Evolutionary conservation across 345 rosid species (phyloP), one percentile per base, ranked within the genome.

Genomic region (Eutrema heterophyllum): DNA sequence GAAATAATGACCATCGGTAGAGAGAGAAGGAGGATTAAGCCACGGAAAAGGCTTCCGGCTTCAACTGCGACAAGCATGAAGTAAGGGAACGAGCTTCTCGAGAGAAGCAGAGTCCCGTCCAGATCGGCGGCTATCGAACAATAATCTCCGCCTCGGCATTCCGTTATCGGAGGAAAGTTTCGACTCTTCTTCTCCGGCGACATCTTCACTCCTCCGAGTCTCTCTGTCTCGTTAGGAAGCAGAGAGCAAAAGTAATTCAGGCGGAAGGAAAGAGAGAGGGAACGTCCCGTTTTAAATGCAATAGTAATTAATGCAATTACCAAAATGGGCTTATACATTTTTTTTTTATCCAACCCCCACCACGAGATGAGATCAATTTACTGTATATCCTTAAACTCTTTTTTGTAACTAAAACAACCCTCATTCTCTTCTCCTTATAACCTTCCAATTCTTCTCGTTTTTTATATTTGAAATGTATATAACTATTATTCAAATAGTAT

Each of bases 21-120:
- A 4, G 94, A 89, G 11, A 86, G 87, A 45, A 93, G 91, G 26
- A 93, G 89, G 54, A 80, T 63, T 8, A 91, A 80, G 18, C 97
- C 98, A n/a, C 98, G 94, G 18, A 93, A 72, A 33, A 91, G 81
- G 76, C 97, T 88, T 0, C 98, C 97, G 18, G 98, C 98, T 78
- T 91, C 98, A 18, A 91, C 41, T 2, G 98, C 98, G 0, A 93
- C 87, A 0, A 93, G 94, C 96, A 93, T 86, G 79, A 87, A 93
- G 87, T 93, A 93, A 11, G 98, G 94, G 49, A 93, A 84, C 5
- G 97, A 87, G 85, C 96, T 93, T 35, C 90, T 73, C 1, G 93
- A 87, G n/a, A 81, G 44, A 11, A 91, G 89, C 11, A 93, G 88
- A 16, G 98, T 93, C 10, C 98, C 98, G 53, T 93, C 98, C 5